Percentiles rank a stretch among this genome's conserved stretches.
These are phyloP conservation scores for Botrytis galanthina DNA, from an alignment of 2,329 filamentous ascomycete genomes.

Conservation along the genomic window DNA sequence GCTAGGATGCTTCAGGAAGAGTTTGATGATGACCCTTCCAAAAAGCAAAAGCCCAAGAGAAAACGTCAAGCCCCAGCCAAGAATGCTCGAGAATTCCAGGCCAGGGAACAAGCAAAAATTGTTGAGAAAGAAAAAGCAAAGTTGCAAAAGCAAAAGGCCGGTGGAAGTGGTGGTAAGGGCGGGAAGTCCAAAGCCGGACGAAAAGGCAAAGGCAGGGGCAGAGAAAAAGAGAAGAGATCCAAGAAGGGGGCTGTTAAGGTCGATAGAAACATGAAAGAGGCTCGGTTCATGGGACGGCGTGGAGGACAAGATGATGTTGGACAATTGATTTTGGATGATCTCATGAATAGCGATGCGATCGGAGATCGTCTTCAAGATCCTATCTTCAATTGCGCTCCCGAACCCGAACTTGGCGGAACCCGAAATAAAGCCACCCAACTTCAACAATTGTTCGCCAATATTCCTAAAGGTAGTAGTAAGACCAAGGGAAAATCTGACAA, in stretches of 20 bases:
- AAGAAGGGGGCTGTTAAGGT: conserved; percentile 20
- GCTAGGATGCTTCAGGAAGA: conserved; percentile 25
- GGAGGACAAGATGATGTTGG: conserved; percentile 25
- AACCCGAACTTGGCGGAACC: conserved; percentile 26
- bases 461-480: conserved; percentile 28
- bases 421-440: conserved; percentile 31
- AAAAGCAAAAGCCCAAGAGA: conserved; percentile 25
- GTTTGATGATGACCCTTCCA: not conserved
- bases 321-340: conserved; percentile 28
- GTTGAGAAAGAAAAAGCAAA: conserved; percentile 29
- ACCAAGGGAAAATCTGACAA: conserved; percentile 38
- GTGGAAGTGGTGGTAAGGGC: not conserved
- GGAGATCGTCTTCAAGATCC: conserved; percentile 30
- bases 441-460: conserved; percentile 31
- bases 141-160: conserved; percentile 26
- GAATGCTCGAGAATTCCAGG: conserved; percentile 25
- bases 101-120: conserved; percentile 20
- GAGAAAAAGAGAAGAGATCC: conserved; percentile 1
- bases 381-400: conserved; percentile 25
- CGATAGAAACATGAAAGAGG: conserved; percentile 5
- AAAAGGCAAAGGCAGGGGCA: conserved; percentile 23
- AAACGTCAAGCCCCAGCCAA: conserved; percentile 28
- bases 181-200: conserved; percentile 11
- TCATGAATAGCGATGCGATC: conserved; percentile 30
- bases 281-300: not conserved